phyloP scores from a whole-genome alignment of 169 alveolate genomes.

The Plasmodium gallinaceum region DNA sequence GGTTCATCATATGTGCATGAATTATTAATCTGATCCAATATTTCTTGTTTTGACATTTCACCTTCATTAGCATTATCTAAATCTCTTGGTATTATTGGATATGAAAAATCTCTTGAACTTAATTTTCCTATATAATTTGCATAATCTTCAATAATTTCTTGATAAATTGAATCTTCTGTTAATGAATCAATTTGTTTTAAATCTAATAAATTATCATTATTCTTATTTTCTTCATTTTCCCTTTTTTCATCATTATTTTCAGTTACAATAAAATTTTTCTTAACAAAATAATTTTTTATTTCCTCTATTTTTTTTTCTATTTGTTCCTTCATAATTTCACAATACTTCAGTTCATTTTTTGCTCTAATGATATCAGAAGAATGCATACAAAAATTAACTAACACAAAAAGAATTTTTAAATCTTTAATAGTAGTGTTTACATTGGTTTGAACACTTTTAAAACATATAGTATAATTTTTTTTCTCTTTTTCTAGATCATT shows the following conservation, averaged over 20 bases:
- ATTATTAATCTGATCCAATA: conserved; percentile 17
- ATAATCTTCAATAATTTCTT: conserved; percentile 55
- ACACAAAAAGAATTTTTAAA: conserved; percentile 30
- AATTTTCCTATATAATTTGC: conserved; percentile 30
- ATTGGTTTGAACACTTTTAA: conserved; percentile 29
- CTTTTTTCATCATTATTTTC: neutral
- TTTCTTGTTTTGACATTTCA: conserved; percentile 44
- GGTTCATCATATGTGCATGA: neutral
- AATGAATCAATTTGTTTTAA: conserved; percentile 11
- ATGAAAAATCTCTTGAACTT: conserved; percentile 16
- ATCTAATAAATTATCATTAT: conserved; percentile 18
- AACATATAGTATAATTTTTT: conserved; percentile 22
- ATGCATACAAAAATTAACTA: conserved; percentile 69
- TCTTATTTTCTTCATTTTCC: neutral
- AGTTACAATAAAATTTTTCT: conserved; percentile 16
- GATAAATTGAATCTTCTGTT: conserved; percentile 55
- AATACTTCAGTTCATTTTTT: conserved; percentile 37
- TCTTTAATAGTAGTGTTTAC: conserved; percentile 54
- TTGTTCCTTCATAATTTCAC: conserved; percentile 44
- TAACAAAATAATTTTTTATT: conserved; percentile 28
- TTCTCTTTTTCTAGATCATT: neutral
- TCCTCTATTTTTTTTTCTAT: conserved; percentile 52
- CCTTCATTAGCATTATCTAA: neutral
- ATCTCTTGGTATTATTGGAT: conserved; percentile 49
- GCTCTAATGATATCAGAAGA: conserved; percentile 53